Evolutionary conservation across 148 eudicot species (phyloP), one percentile per base, ranked within the genome.

Genomic region (Cornus florida): DNA sequence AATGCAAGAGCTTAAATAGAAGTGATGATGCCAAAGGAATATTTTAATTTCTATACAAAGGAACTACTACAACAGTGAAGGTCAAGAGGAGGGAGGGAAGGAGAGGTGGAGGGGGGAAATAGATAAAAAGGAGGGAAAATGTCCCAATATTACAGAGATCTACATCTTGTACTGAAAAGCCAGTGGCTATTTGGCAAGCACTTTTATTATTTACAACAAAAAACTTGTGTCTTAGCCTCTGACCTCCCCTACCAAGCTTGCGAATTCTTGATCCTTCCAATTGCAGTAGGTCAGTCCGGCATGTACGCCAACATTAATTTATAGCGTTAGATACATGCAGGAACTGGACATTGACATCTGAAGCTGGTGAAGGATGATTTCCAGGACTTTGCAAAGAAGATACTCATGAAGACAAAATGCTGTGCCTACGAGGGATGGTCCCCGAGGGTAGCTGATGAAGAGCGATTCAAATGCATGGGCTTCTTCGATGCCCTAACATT

Each of bases 401-500:
- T 1, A 46, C 48, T 24, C 12, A 23, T 1, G 60, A 46, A 22
- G 32, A 5, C 66, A 23, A 28, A 23, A 31, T 72, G 17, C 65
- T 4, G 48, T 9, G 69, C 69, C 66, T 74, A 74, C 12, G 5
- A 78, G 31, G 74, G 69, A 69, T 73, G 31, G 23, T 74, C 83
- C 48, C 48, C 48, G 48, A 43, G 8, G 48, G 48, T 43, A 43
- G 48, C 48, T 35, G 92, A 83, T 35, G 90, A 84, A 46, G 90
- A 84, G 38, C 80, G 84, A 75, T 77, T 82, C 7, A 82, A 67
- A 13, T 71, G 78, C 4, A 22, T 43, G 77, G 86, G 79, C 69
- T 86, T 89, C 77, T 82, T 93, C 6, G 99, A 86, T 68, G 92
- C 77, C 5, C 97, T 86, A 22, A 81, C 83, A 56, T 89, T 95